A percentile compares a stretch with the other conserved stretches of the same genome.
These are phyloP conservation scores for Spinellus fusiger DNA, from an alignment of 192 early-diverging fungal genomes.

Conservation along the genomic window DNA sequence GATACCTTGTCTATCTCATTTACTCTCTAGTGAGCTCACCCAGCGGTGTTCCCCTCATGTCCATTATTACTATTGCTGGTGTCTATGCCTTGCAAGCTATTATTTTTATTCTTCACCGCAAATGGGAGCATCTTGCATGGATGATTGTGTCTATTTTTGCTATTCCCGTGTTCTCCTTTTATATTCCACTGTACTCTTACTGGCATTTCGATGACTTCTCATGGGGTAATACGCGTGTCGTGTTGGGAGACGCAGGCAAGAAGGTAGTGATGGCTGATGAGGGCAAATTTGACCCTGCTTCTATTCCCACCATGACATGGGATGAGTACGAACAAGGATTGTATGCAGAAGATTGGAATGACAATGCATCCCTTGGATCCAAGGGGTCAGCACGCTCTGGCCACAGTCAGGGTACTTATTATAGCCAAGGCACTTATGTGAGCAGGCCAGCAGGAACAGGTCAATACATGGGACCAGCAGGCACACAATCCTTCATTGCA, in stretches of 20 bases:
- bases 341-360: slow-evolving; percentile 35
- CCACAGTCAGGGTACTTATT: slow-evolving; percentile 34
- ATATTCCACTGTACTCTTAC: slow-evolving; percentile 85
- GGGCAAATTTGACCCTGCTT: slow-evolving; percentile 68
- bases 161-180: slow-evolving; percentile 80
- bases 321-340: slow-evolving; percentile 71
- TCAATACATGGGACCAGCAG: neutral
- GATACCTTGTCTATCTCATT: slow-evolving; percentile 80
- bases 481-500: slow-evolving; percentile 3
- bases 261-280: slow-evolving; percentile 58
- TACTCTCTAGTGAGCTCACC: slow-evolving; percentile 53
- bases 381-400: slow-evolving; percentile 35
- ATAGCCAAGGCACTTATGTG: slow-evolving; percentile 20
- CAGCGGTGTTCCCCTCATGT: slow-evolving; percentile 66
- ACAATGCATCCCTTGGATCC: slow-evolving; percentile 48
- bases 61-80: slow-evolving; percentile 75
- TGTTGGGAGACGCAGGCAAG: slow-evolving; percentile 80
- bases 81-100: slow-evolving; percentile 86
- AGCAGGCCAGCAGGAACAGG: slow-evolving; percentile 29
- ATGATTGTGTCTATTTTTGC: slow-evolving; percentile 93
- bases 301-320: slow-evolving; percentile 72
- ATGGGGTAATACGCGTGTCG: slow-evolving; percentile 95
- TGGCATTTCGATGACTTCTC: slow-evolving; percentile 99
- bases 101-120: slow-evolving; percentile 65
- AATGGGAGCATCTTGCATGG: slow-evolving; percentile 92